Evolutionary conservation across 2,329 filamentous ascomycete species (phyloP), one percentile per base, ranked within the genome.

Genomic region (Clarireedia hainanense): DNA sequence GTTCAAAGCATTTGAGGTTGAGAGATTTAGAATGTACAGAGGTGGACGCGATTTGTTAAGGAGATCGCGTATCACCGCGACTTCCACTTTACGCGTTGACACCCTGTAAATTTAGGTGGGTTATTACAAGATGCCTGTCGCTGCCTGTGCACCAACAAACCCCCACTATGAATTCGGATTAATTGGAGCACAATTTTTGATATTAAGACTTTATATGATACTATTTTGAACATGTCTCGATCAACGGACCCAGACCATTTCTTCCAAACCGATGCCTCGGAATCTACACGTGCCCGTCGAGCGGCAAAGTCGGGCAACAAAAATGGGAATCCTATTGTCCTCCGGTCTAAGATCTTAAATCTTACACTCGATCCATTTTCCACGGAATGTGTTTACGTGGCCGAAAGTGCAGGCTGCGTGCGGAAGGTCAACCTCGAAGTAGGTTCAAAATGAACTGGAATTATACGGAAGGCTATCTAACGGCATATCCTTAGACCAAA

Each of bases 331-430:
- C 94, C 92, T 4, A 83, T 96, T 63, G 77, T 77, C 55, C 78
- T 96, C 56, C 84, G 86, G 61, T 92, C 90, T 61, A 99, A 99
- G 74, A 81, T 97, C 57, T 78, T 96, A 52, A 89, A 87, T 27
- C 80, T 88, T 30, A 73, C 82, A 23, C 68, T 79, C 10, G 89
- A 95, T 68, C 86, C 88, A 6, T 74, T 77, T 50, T 80, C 81
- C 52, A 71, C 79, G 3, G 68, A 72, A 12, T 75, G 75, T 17
- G 75, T 96, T 40, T 91, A 89, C 69, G 77, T 96, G 36, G 91
- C 92, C 26, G 91, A 96, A 71, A 94, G 91, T 50, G 85, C 86
- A n/a, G 92, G 91, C 4, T 83, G 80, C 47, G 83, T 94, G 39
- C 84, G 89, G 52, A 81, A 81, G 60, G 75, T 97, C 46, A 79